Evolutionary conservation across 768 basidiomycete species (phyloP).

Genomic region (Cubamyces lactineus): DNA sequence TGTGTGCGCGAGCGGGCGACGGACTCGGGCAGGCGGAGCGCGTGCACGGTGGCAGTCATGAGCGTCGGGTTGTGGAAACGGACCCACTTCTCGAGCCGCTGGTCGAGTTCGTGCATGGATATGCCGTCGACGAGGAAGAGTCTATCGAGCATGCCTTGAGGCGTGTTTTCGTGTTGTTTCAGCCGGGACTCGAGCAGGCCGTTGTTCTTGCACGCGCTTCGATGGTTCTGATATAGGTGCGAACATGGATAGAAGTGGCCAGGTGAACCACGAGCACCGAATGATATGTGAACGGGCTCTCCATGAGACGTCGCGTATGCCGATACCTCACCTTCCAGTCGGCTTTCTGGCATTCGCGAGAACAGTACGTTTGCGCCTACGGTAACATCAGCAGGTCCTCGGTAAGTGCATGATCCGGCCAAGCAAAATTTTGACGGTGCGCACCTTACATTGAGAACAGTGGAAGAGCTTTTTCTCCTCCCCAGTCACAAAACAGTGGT

Average conservation of each 20-base stretch:
- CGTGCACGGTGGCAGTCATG: conserved; percentile 37
- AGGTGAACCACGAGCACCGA: background rate
- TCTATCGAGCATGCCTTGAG: conserved; percentile 15
- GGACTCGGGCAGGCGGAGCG: conserved; percentile 33
- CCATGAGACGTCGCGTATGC: background rate
- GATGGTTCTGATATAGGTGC: conserved; percentile 25
- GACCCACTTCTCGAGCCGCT: conserved; percentile 39
- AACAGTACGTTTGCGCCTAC: conserved; percentile 29
- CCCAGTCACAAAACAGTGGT: background rate
- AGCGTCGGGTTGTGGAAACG: conserved; percentile 35
- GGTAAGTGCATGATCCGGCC: no score
- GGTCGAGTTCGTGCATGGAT: conserved; percentile 35
- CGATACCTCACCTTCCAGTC: conserved; percentile 29
- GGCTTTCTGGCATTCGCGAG: conserved; percentile 31
- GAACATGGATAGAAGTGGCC: background rate
- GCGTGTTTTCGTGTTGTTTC: conserved; percentile 21
- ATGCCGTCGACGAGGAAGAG: conserved; percentile 31
- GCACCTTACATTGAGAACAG: conserved; percentile 22
- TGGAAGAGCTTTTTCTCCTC: background rate
- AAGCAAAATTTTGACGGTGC: no score
- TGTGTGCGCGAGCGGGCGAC: conserved; percentile 29
- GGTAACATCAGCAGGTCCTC: no score
- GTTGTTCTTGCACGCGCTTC: conserved; percentile 27
- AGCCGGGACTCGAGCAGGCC: conserved; percentile 24
- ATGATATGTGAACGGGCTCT: no score